A percentile compares a stretch with the other conserved stretches of the same genome.
Evolutionary conservation across 768 basidiomycete species (phyloP).

Genomic region (Phaffia australis): DNA sequence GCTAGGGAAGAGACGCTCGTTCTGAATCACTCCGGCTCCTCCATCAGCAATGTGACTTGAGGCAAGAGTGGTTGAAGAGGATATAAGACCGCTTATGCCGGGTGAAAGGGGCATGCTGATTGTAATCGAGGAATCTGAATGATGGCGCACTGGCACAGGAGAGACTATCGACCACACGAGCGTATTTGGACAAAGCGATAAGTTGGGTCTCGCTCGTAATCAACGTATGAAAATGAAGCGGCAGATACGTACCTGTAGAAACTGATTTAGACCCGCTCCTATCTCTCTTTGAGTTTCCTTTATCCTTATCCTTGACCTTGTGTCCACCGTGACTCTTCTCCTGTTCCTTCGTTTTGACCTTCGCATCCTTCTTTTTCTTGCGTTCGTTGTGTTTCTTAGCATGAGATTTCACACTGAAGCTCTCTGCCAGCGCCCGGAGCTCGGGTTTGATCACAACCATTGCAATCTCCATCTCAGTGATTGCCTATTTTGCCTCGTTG

Average conservation of each 20-base stretch:
- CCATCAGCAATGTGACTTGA: no score
- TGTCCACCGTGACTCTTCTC: slow-evolving; percentile 16
- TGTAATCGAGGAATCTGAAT: no score
- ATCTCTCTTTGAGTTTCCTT: background rate
- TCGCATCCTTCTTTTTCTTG: background rate
- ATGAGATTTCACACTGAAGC: no score
- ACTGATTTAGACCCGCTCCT: background rate
- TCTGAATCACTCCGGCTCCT: no score
- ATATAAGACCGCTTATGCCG: no score
- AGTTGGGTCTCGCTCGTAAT: background rate
- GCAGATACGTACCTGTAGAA: background rate
- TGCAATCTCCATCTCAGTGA: slow-evolving; percentile 25
- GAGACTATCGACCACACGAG: background rate
- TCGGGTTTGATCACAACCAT: slow-evolving; percentile 20
- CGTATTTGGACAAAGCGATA: background rate
- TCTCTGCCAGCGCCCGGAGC: background rate
- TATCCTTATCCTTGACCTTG: background rate
- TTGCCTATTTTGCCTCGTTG: slow-evolving; percentile 5
- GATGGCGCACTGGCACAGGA: no score
- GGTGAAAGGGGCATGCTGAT: no score
- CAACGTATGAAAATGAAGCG: background rate
- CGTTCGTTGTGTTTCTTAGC: no score
- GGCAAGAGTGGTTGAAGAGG: no score
- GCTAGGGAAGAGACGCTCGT: no score
- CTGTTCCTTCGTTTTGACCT: slow-evolving; percentile 9